Base-by-base conservation (phyloP, 306 rosid genomes). In the Fragaria nilgerrensis region DNA sequence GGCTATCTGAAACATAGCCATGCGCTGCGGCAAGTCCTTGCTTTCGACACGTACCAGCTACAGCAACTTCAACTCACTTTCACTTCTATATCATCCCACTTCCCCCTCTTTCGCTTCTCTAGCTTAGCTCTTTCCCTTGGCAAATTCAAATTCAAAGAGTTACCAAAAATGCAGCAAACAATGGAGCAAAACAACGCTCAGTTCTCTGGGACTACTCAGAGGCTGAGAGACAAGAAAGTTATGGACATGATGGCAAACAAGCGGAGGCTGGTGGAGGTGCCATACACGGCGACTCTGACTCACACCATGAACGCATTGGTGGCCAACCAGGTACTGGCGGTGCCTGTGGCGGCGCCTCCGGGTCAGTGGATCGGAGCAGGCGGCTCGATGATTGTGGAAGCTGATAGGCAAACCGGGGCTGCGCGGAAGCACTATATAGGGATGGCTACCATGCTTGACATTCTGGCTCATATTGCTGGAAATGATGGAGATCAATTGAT, bases 311-410 rank as follows among this genome's bases (percentile, higher is more conserved):
- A 85, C 75, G 48, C 89, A 0, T 86, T 92, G 37, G 97, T 92
- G 27, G 96, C 96, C 0, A 92, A 92, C 81, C 82, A 29, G 56
- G 91, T 92, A 25, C 80, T 88, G 83, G 97, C 97, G 50, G 87
- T 88, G 5, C 97, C 96, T 1, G 97, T 95, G 82, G 97, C 97
- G 0, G 97, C 92, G 0, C 99, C 99, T 11, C 97, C 99, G 0
- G 97, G 99, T 0, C 97, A 90, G 14, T 92, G 96, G 97, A 90
- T 95, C 58, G 97, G 99, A 52, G 97, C 97, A 0, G 94, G 97
- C 0, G 97, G 96, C 27, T 89, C 97, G 0, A 89, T 95, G 97
- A 95, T 95, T 49, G 87, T 95, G 80, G 97, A 92, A 80, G 68
- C 91, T 5, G 97, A 95, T 49, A 90, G 88, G 79, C 92, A 83